phyloP scores from a whole-genome alignment of 225 moss, liverwort and hornwort genomes.

The Asterella californica region DNA sequence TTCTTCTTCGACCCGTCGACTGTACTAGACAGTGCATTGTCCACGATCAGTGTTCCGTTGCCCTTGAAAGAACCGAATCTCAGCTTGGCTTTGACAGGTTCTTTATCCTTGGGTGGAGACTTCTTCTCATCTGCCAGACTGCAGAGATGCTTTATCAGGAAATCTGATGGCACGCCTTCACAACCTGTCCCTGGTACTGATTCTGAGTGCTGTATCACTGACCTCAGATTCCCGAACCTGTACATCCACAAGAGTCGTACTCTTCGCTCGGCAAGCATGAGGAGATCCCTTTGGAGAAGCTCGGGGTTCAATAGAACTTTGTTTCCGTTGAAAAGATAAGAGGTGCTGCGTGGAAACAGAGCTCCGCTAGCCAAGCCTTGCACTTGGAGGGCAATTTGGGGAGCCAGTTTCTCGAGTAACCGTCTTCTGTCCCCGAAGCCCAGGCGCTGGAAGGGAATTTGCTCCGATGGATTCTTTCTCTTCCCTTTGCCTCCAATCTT shows the following conservation, averaged over 20 bases:
- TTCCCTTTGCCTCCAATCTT: constrained; percentile 24
- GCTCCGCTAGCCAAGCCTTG: constrained; percentile 37
- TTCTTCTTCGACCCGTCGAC: constrained; percentile 25
- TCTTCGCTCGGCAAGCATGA: constrained; percentile 42
- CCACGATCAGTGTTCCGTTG: neutral
- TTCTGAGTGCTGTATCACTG: constrained; percentile 11
- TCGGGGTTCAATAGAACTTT: neutral
- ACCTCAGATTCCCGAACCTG: constrained; percentile 20
- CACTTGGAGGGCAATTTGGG: constrained; percentile 41
- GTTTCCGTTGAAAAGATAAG: neutral
- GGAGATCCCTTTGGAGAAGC: constrained; percentile 16
- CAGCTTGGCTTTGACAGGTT: constrained; percentile 4
- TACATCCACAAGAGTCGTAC: constrained; percentile 45
- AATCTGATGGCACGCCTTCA: constrained; percentile 38
- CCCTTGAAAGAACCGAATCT: constrained; percentile 9
- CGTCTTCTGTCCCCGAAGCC: constrained; percentile 56
- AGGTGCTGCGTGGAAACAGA: constrained; percentile 31
- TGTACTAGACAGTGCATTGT: constrained; percentile 13
- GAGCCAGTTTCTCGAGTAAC: constrained; percentile 47
- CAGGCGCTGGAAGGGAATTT: constrained; percentile 42
- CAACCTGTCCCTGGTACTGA: constrained; percentile 8
- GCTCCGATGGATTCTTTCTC: constrained; percentile 31
- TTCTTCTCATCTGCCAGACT: constrained; percentile 20
- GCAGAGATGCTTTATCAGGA: constrained; percentile 38
- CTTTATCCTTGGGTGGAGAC: neutral